Evolutionary conservation across 441 rosid genomes (phyloP).

Genomic region (Kokia cookei): DNA sequence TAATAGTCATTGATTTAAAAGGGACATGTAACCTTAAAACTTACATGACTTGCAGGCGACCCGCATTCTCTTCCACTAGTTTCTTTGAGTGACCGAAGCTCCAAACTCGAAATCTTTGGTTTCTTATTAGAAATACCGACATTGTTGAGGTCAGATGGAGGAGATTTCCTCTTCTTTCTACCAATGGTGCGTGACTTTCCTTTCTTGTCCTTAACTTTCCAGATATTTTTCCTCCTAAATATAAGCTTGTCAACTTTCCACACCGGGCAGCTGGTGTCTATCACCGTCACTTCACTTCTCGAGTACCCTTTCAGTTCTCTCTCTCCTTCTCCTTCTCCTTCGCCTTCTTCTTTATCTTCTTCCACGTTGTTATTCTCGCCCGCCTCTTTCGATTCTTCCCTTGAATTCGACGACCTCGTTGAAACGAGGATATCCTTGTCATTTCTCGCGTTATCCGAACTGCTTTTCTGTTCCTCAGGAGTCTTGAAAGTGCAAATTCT

Average conservation of each 20-base stretch:
- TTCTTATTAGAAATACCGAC: constrained; percentile 37
- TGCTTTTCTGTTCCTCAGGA: constrained; percentile 11
- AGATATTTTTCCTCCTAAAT: constrained; percentile 58
- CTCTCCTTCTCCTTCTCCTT: constrained; percentile 38
- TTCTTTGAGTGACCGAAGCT: constrained; percentile 12
- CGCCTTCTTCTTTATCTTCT: constrained; percentile 26
- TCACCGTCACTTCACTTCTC: constrained; percentile 88
- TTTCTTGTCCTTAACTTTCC: constrained; percentile 83
- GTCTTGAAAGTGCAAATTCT: constrained; percentile 34
- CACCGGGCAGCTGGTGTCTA: constrained; percentile 67
- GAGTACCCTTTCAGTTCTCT: constrained; percentile 66
- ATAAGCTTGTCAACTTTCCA: constrained; percentile 87
- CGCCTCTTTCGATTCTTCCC: constrained; percentile 21
- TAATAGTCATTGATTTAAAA: neutral
- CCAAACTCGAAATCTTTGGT: constrained; percentile 30
- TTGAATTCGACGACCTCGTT: constrained; percentile 31
- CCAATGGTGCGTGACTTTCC: constrained; percentile 43
- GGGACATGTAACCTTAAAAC: constrained; percentile 9
- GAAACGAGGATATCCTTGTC: constrained; percentile 20
- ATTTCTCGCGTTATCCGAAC: constrained; percentile 17
- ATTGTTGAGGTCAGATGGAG: constrained; percentile 23
- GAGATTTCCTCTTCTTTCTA: constrained; percentile 60
- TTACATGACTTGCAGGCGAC: constrained; percentile 24
- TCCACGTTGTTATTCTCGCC: constrained; percentile 15
- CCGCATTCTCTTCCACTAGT: constrained; percentile 1